Evolutionary conservation across 1,284 basidiomycete genomes (phyloP), one percentile per base, ranked within the genome.

Genomic region (Ceratobasidium papillatum): DNA sequence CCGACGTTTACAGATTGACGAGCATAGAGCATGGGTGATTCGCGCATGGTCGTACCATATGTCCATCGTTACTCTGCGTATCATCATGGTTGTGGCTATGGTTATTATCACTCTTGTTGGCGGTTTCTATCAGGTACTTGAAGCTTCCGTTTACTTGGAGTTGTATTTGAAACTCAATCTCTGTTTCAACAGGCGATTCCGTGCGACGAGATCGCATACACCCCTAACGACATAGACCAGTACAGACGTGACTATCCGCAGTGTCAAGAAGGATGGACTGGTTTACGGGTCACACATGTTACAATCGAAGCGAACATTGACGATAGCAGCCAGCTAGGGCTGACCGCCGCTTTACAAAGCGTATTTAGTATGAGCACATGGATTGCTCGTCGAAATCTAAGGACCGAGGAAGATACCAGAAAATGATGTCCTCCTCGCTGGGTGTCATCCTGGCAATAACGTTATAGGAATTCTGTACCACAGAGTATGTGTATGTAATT

Each of bases 21-120:
- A 68, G 30, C 65, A 68, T 41, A 54, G 51, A 19, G 17, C 11
- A 11, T 68, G 65, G 65, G 36, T 56, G 7, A 54, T 68, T 54
- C 49, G 65, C 5, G 32, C 65, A 38, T 68, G 65, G 65, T 34
- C 34, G 3, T 68, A 68, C 51, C 51, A 68, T 22, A 56, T 68
- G 49, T 54, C 51, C 30, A 54, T 68, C 17, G 51, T 68, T 32
- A 68, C 65, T 14, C 14, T 68, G 45, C 49, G 65, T 17, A 22
- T 56, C 7, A 56, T 54, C 22, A 56, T 56, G 30, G 19, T 30
- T 14, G 36, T 68, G 30, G 14, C 65, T 12, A 25, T 68, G 36
- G 36, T 68, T 41, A n/a, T 38, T 3, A 22, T 56, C 17, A 12
- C 22, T 5, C n/a, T 30, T 9, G 56, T n/a, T 7, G 65, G 65